Evolutionary conservation across 2,329 filamentous ascomycete species (phyloP).

Genomic region (Cordyceps sp.): DNA sequence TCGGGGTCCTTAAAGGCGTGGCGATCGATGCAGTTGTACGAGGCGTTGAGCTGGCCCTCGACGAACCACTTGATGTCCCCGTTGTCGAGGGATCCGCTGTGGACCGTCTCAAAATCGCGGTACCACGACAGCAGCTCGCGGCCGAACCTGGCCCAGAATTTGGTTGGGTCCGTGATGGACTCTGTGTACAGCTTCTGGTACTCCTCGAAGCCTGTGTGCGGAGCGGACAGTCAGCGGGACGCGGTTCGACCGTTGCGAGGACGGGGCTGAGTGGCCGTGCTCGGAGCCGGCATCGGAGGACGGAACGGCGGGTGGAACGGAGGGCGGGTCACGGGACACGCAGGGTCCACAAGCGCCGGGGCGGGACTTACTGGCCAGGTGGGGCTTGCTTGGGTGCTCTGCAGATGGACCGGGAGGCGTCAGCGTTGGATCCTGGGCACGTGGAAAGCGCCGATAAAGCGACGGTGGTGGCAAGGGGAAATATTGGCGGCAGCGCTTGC

Average conservation of each 20-base stretch:
- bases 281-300: too few relatives aligned
- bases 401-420: conserved; percentile 15
- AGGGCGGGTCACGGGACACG: too few relatives aligned
- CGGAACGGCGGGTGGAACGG: too few relatives aligned
- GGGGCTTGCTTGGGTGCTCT: conserved; percentile 57
- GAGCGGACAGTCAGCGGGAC: too few relatives aligned
- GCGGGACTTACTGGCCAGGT: conserved; percentile 39
- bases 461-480: not conserved
- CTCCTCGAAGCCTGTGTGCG: conserved; percentile 41
- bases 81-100: conserved; percentile 54
- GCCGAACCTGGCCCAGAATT: conserved; percentile 79
- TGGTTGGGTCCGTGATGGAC: conserved; percentile 76
- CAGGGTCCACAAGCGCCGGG: not conserved
- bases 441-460: too few relatives aligned
- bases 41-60: conserved; percentile 86
- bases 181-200: conserved; percentile 57
- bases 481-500: too few relatives aligned
- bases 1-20: conserved; percentile 92
- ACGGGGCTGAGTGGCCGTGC: too few relatives aligned
- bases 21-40: conserved; percentile 93
- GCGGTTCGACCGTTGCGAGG: too few relatives aligned
- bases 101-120: conserved; percentile 80
- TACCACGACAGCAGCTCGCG: conserved; percentile 85
- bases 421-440: too few relatives aligned
- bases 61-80: conserved; percentile 92